Percentiles rank a stretch among this genome's conserved stretches.
Conservation (phyloP, 2,329 filamentous ascomycete species). For the Zasmidium citrigriseum region DNA sequence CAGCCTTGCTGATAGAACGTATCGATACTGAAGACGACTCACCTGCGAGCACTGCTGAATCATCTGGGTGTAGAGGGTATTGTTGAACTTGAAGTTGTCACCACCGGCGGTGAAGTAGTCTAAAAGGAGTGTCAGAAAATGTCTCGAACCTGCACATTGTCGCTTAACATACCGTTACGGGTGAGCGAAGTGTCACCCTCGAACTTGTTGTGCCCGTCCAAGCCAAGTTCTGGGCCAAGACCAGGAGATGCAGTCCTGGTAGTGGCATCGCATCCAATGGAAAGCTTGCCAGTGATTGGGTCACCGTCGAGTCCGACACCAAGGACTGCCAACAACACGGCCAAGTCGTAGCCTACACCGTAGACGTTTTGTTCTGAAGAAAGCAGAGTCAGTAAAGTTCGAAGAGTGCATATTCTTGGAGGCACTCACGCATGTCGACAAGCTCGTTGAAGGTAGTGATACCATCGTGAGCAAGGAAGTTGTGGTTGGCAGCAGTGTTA, state of each 20-base stretch:
- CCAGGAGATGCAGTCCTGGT: slow-evolving; percentile 39
- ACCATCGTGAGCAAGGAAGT: slow-evolving; percentile 46
- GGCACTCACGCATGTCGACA: slow-evolving; percentile 34
- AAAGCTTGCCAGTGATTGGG: slow-evolving; percentile 43
- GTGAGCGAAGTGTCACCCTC: slow-evolving; percentile 45
- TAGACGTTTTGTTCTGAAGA: slow-evolving; percentile 47
- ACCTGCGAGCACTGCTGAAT: slow-evolving; percentile 38
- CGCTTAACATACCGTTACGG: slow-evolving; percentile 29
- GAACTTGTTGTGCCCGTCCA: slow-evolving; percentile 49
- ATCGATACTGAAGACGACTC: too few species aligned
- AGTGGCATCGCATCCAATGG: slow-evolving; percentile 48
- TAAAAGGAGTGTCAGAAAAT: neutral
- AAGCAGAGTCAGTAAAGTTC: too few species aligned
- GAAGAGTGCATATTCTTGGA: too few species aligned
- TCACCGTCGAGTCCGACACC: slow-evolving; percentile 46
- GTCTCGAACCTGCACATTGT: neutral
- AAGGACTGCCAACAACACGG: slow-evolving; percentile 42
- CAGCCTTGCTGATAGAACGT: too few species aligned
- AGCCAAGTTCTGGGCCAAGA: slow-evolving; percentile 41
- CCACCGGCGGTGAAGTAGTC: slow-evolving; percentile 37
- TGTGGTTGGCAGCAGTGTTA: slow-evolving; percentile 48
- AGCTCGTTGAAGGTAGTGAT: slow-evolving; percentile 43
- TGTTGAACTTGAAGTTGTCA: slow-evolving; percentile 45
- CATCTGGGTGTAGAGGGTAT: slow-evolving; percentile 44
- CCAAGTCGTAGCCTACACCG: slow-evolving; percentile 48